Evolutionary conservation across 768 basidiomycete species (phyloP).

Genomic region (Hericium alpestre): DNA sequence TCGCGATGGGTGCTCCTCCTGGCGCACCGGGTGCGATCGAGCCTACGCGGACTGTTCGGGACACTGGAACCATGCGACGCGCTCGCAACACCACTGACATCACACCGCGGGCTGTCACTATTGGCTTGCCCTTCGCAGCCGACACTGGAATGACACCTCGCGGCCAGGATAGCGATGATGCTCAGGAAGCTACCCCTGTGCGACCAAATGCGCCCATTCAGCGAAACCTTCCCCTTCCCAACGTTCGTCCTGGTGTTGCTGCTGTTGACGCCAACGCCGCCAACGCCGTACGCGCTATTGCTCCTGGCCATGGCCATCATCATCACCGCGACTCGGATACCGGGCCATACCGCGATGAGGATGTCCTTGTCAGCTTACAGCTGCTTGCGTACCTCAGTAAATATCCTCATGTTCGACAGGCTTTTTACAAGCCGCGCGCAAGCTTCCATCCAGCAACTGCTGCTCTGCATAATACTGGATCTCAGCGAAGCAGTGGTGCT

Average conservation of each 20-base stretch:
- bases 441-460: slow-evolving; percentile 73
- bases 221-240: slow-evolving; percentile 11
- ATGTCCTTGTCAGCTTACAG: slow-evolving; percentile 82
- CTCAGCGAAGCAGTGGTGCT: too few relatives aligned
- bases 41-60: slow-evolving; percentile 17
- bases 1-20: slow-evolving; percentile 84
- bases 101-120: slow-evolving; percentile 53
- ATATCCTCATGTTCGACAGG: slow-evolving; percentile 93
- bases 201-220: slow-evolving; percentile 10
- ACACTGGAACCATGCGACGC: slow-evolving; percentile 11
- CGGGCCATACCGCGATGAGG: slow-evolving; percentile 87
- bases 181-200: slow-evolving; percentile 9
- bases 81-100: slow-evolving; percentile 28
- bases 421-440: slow-evolving; percentile 83
- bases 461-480: slow-evolving; percentile 4
- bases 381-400: slow-evolving; percentile 94
- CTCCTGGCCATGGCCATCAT: slow-evolving; percentile 14
- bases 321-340: slow-evolving; percentile 29
- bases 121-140: slow-evolving; percentile 35
- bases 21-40: slow-evolving; percentile 79
- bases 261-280: slow-evolving; percentile 6
- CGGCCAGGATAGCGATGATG: slow-evolving; percentile 12
- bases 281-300: background rate
- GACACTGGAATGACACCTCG: background rate
- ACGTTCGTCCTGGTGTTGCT: background rate